Evolutionary conservation across 164 flowering plant genomes (phyloP), one percentile per base, ranked within the genome.

Genomic region (Tetrastigma voinierianum): DNA sequence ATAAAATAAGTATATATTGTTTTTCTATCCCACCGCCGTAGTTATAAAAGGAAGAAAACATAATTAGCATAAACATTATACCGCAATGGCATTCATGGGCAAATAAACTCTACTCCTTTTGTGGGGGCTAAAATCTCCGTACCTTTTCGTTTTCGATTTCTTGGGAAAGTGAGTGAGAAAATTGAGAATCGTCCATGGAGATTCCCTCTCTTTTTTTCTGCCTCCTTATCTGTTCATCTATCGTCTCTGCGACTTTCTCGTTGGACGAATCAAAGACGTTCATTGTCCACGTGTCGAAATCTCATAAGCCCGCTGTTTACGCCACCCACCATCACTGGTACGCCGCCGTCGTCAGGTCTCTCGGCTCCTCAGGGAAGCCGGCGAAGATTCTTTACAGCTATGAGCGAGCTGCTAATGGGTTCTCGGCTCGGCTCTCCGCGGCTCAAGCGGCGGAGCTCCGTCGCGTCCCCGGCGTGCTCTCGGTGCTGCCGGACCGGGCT

Each of bases 351-450:
- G 44, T 90, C 76, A 67, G 14, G 4, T 79, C 88, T 21, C 82
- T 86, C 40, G 68, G 85, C 46, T 64, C 83, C 25, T 72, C 85
- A 3, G 51, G 75, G 11, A 80, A 64, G 53, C 65, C 81, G 14
- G 15, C 91, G 67, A 49, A 64, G 64, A 61, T 88, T 64, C 85
- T 87, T 70, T 90, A 88, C 85, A 65, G 85, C 67, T 88, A 88
- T 80, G n/a, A 53, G 24, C 81, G 46, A 71, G 80, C 89, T 71
- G 67, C 67, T 69, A 46, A 58, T 10, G 93, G 95, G 49, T 94
- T 94, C 86, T 78, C 97, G 65, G 92, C 85, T 25, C 78, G 72
- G 15, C 88, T 90, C 76, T 66, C 95, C 12, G 52, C 76, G n/a
- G n/a, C 61, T 1, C 89, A 90, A 24, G 92, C 88, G 9, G 72